phyloP scores from a whole-genome alignment of 371 early-diverging fungal species.

The Mucor piriformis region DNA sequence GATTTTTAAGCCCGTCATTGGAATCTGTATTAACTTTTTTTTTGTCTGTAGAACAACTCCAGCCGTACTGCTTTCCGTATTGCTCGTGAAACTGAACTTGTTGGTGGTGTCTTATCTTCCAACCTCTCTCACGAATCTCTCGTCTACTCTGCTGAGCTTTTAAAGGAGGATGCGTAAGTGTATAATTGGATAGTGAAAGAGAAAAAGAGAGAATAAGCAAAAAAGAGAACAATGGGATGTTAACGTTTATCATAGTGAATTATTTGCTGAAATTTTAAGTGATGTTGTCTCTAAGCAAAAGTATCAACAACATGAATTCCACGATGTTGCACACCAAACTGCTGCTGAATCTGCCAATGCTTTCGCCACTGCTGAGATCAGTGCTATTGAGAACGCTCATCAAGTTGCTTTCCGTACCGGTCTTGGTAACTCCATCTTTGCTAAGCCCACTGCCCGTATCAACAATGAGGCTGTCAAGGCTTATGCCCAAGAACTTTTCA shows the following conservation, averaged over 20 bases:
- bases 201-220: background rate
- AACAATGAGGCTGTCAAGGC: slow-evolving; percentile 65
- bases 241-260: slow-evolving; percentile 60
- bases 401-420: slow-evolving; percentile 92
- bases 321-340: slow-evolving; percentile 71
- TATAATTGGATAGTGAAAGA: background rate
- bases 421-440: slow-evolving; percentile 94
- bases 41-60: slow-evolving; percentile 64
- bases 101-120: slow-evolving; percentile 86
- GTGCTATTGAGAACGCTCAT: slow-evolving; percentile 84
- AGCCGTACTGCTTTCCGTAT: slow-evolving; percentile 88
- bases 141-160: slow-evolving; percentile 86
- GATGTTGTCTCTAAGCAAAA: slow-evolving; percentile 79
- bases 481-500: slow-evolving; percentile 76
- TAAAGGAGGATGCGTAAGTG: slow-evolving; percentile 89
- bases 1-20: too few species aligned
- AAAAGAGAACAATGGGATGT: background rate
- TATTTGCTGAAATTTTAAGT: slow-evolving; percentile 84
- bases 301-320: slow-evolving; percentile 87
- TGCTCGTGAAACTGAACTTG: slow-evolving; percentile 91
- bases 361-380: slow-evolving; percentile 65
- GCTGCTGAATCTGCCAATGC: slow-evolving; percentile 73
- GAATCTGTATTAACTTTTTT: too few species aligned
- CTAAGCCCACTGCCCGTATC: slow-evolving; percentile 62
- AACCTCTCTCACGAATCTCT: slow-evolving; percentile 84